Base-by-base conservation (phyloP, 2,329 filamentous ascomycete genomes). In the Aspergillus sclerotialis region DNA sequence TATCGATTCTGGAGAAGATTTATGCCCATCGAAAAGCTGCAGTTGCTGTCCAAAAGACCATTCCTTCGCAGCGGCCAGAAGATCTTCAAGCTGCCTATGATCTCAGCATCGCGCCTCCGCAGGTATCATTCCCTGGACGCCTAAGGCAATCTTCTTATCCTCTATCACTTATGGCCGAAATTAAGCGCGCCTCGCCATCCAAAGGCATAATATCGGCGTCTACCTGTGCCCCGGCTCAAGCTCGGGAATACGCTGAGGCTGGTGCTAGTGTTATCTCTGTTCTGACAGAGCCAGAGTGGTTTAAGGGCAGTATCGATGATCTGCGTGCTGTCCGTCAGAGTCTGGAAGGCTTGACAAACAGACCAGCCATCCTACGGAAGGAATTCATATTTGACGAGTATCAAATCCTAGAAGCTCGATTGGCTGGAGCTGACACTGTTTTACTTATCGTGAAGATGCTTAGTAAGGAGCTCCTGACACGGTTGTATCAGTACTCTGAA, bases 301-400 rank as follows among this genome's bases (percentile, higher is more conserved):
- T 98, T 72, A 96, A 95, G 66, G 92, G 92, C 30, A 94, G 84
- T 61, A 89, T 98, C 40, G 90, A 98, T 38, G 92, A 98, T 57
- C 68, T 98, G 35, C 78, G 84, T 40, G 79, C 82, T 21, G 92
- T 96, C 18, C 79, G 92, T 28, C 84, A 90, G 60, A 88, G 85
- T 31, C 68, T 98, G n/a, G 78, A 88, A 49, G 82, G 84, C 9
- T 88, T 98, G 81, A 82, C 86, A 2, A 93, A 95, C 57, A 76
- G 92, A 33, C 93, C 92, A 3, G 93, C 90, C 2, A 76, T 98
- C 9, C 68, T 98, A 18, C 80, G 93, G 15, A 98, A 98, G 58
- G 92, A 98, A 50, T 98, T 98, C 53, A 80, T 98, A 26, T 98
- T 96, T 53, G 89, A 96, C 29, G 88, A 96, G 58, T 98, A 98